Conservation (phyloP, 2,329 filamentous ascomycete genomes). For the Xylariales sp. region DNA sequence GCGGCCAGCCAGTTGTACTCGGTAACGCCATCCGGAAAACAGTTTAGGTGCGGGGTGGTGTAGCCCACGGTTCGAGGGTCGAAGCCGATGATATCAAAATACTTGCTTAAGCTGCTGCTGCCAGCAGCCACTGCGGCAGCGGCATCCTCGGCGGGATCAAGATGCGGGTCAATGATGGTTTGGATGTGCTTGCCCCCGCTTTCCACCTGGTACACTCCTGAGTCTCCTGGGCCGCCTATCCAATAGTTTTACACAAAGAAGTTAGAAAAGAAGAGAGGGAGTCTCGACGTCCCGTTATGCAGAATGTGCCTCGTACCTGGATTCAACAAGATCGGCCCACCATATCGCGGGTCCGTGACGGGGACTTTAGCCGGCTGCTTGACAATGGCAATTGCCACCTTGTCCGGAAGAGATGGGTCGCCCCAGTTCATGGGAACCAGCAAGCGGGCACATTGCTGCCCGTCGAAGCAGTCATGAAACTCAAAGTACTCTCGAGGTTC, state of each 20-base stretch:
- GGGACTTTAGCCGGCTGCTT: conserved; percentile 34
- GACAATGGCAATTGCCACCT: conserved; percentile 38
- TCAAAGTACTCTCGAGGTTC: background rate
- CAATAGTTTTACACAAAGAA: no score
- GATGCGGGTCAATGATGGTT: conserved; percentile 29
- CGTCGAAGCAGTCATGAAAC: conserved; percentile 33
- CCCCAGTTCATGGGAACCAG: conserved; percentile 44
- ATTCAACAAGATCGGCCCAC: conserved; percentile 42
- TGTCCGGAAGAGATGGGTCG: conserved; percentile 23
- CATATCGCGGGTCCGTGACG: conserved; percentile 33
- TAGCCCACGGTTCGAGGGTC: conserved; percentile 37
- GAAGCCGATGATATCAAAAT: conserved; percentile 38
- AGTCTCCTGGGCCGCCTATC: conserved; percentile 37
- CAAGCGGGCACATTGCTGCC: conserved; percentile 43
- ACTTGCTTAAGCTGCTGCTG: conserved; percentile 7
- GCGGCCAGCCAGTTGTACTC: background rate
- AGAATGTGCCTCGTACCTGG: no score
- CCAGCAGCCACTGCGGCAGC: background rate
- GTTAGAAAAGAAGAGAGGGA: no score
- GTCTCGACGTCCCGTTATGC: no score
- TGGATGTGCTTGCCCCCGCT: conserved; percentile 28
- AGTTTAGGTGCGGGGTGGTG: conserved; percentile 32
- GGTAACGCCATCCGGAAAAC: conserved; percentile 23
- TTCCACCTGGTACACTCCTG: conserved; percentile 30
- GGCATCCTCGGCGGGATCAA: conserved; percentile 13